These are phyloP conservation scores for Myotisia sp. DNA, from an alignment of 2,329 filamentous ascomycete genomes.

Conservation along the genomic window DNA sequence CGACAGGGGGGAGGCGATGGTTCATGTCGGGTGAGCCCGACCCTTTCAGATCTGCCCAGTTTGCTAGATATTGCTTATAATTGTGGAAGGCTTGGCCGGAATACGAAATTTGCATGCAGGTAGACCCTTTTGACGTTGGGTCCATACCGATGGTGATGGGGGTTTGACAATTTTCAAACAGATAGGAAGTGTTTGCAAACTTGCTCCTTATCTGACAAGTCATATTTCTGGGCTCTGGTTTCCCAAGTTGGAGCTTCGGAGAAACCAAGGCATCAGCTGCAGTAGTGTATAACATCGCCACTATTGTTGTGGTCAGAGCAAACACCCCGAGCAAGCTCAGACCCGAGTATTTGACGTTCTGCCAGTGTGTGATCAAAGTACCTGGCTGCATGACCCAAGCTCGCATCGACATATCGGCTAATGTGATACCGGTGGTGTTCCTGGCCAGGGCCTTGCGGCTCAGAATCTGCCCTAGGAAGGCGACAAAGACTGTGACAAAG, in stretches of 20 bases:
- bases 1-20: slow-evolving; percentile 45
- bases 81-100: slow-evolving; percentile 57
- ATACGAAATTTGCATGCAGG: slow-evolving; percentile 56
- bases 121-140: slow-evolving; percentile 28
- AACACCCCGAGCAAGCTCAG: slow-evolving; percentile 50
- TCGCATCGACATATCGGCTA: slow-evolving; percentile 66
- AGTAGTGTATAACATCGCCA: slow-evolving; percentile 60
- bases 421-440: slow-evolving; percentile 49
- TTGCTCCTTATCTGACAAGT: slow-evolving; percentile 44
- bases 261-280: slow-evolving; percentile 62
- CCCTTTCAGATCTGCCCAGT: slow-evolving; percentile 39
- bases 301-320: slow-evolving; percentile 49
- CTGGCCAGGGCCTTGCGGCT: slow-evolving; percentile 53
- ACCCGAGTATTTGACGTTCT: slow-evolving; percentile 49
- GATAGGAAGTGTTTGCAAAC: slow-evolving; percentile 50
- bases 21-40: slow-evolving; percentile 30
- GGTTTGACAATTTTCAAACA: slow-evolving; percentile 44
- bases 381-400: slow-evolving; percentile 62
- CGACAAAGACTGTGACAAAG: slow-evolving; percentile 64
- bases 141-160: slow-evolving; percentile 40
- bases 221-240: slow-evolving; percentile 37
- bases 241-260: slow-evolving; percentile 52
- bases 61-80: slow-evolving; percentile 45
- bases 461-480: slow-evolving; percentile 59
- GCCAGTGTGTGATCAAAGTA: slow-evolving; percentile 54